Conservation (phyloP, 2,329 filamentous ascomycete genomes). For the Colletotrichum sp. region DNA sequence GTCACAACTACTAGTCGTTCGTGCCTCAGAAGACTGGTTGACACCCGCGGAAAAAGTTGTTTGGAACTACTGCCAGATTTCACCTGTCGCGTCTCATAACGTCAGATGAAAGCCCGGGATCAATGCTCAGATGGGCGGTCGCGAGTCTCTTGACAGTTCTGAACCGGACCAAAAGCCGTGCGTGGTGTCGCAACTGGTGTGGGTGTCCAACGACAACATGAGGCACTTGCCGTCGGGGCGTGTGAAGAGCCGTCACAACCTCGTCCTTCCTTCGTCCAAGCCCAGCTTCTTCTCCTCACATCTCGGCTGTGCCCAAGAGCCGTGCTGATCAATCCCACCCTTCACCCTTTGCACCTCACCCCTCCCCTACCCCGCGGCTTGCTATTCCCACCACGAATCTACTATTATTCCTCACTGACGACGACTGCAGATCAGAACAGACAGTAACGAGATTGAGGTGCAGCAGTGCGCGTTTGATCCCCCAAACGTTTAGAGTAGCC, state of each 20-base stretch:
- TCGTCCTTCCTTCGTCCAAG: neutral
- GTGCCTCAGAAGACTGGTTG: neutral
- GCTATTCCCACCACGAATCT: neutral
- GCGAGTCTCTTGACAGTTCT: neutral
- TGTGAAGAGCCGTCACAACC: neutral
- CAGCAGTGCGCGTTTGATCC: constrained; percentile 3
- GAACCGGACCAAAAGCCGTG: neutral
- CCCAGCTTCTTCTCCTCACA: neutral
- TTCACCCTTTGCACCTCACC: neutral
- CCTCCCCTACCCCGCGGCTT: neutral
- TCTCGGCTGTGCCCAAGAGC: constrained; percentile 6
- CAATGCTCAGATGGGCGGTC: neutral
- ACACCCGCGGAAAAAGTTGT: neutral
- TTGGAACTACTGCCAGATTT: constrained; percentile 5
- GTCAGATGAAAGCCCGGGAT: constrained; percentile 3
- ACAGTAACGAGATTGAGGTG: neutral
- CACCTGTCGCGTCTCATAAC: neutral
- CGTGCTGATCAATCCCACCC: constrained; percentile 11
- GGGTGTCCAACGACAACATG: neutral
- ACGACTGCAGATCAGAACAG: neutral
- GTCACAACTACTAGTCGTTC: neutral
- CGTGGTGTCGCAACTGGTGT: neutral
- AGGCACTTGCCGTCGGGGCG: constrained; percentile 1
- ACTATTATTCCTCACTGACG: neutral
- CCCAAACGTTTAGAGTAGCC: neutral